These are phyloP conservation scores for Phytopythium montanum DNA, from an alignment of 352 stramenopile species.

Conservation along the genomic window DNA sequence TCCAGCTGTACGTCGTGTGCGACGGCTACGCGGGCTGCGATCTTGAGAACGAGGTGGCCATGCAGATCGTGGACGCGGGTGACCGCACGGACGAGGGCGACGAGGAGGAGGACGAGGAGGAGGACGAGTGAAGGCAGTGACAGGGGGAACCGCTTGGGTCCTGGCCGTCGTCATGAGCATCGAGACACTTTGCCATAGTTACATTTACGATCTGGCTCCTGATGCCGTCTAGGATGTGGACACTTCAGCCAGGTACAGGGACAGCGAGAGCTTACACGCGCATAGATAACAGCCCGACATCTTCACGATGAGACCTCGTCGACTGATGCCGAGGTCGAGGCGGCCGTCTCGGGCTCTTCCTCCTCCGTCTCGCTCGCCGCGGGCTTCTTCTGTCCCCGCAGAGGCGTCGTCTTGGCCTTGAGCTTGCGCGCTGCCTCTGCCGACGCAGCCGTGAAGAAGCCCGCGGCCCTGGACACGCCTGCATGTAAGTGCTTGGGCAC, in stretches of 20 bases:
- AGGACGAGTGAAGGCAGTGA: slow-evolving; percentile 8
- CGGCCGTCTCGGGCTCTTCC: slow-evolving; percentile 21
- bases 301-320: not conserved
- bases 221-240: not conserved
- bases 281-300: not conserved
- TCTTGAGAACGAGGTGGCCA: slow-evolving; percentile 93
- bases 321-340: not conserved
- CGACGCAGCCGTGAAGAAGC: slow-evolving; percentile 43
- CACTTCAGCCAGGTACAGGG: not conserved
- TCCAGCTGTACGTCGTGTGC: slow-evolving; percentile 99
- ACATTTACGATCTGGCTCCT: not conserved
- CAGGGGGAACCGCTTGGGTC: not conserved
- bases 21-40: slow-evolving; percentile 98
- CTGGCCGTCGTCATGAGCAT: not conserved
- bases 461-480: slow-evolving; percentile 41
- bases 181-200: not conserved
- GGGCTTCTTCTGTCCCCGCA: slow-evolving; percentile 15
- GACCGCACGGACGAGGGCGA: slow-evolving; percentile 47
- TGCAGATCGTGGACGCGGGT: slow-evolving; percentile 53
- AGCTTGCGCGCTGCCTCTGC: slow-evolving; percentile 52
- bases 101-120: slow-evolving; percentile 33
- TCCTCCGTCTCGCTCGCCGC: slow-evolving; percentile 35
- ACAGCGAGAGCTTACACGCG: not conserved
- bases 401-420: slow-evolving; percentile 21
- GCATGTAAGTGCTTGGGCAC: slow-evolving; percentile 19